These are phyloP conservation scores for Lolium perenne DNA, from an alignment of 176 grass and related monocot species.

Conservation along the genomic window DNA sequence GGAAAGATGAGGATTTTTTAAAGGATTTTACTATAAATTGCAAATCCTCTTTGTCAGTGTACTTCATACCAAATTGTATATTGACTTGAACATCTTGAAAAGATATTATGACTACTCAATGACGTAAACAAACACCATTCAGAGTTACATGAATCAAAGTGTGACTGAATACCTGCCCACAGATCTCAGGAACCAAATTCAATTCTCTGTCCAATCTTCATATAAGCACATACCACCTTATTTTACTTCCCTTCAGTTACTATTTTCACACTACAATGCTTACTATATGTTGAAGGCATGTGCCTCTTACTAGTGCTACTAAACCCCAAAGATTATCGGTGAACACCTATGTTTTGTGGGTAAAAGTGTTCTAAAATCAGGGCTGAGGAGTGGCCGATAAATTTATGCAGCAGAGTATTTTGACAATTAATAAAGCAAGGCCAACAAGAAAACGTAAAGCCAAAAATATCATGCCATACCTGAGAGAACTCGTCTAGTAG, in stretches of 20 bases:
- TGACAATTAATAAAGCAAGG: slow-evolving; percentile 4
- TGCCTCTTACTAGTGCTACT: not conserved
- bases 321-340: not conserved
- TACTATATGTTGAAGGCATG: not conserved
- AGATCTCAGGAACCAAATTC: not conserved
- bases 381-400: not conserved
- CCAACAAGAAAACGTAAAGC: not conserved
- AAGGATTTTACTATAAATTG: not conserved
- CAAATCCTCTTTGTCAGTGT: not conserved
- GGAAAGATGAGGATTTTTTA: not conserved
- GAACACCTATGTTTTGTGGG: not conserved
- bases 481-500: slow-evolving; percentile 85
- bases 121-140: not conserved
- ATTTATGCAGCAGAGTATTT: not conserved
- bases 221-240: not conserved
- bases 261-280: not conserved
- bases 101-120: slow-evolving; percentile 4
- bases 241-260: not conserved
- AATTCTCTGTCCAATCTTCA: not conserved
- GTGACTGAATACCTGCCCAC: not conserved
- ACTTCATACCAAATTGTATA: not conserved
- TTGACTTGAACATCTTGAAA: not conserved
- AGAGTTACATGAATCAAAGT: not conserved
- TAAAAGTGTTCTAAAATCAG: slow-evolving; percentile 24
- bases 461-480: slow-evolving; percentile 45